phyloP scores from a whole-genome alignment of 2,329 filamentous ascomycete species.

The Botrytis fragariae region DNA sequence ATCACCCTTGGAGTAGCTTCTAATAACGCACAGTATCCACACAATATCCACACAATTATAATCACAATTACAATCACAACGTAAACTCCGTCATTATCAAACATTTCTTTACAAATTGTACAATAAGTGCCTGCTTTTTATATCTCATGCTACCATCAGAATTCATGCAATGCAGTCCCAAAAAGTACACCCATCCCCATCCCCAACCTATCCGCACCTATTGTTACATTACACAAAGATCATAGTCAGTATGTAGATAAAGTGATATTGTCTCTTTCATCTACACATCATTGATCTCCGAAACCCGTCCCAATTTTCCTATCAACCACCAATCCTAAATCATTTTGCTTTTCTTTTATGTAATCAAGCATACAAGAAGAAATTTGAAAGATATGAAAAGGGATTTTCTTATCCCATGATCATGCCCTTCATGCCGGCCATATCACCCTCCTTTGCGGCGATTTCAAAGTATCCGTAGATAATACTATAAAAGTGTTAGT shows the following conservation, averaged over 20 bases:
- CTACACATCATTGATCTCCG: not conserved
- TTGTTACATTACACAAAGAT: constrained; percentile 18
- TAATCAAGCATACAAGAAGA: constrained; percentile 29
- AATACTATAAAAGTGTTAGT: constrained; percentile 60
- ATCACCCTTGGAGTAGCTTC: not conserved
- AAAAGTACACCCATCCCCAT: constrained; percentile 1
- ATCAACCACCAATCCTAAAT: constrained; percentile 10
- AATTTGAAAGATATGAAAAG: constrained; percentile 26
- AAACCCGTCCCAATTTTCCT: constrained; percentile 2
- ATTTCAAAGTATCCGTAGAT: constrained; percentile 99
- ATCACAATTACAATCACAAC: not conserved
- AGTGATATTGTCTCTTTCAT: constrained; percentile 11
- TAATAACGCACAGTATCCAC: not conserved
- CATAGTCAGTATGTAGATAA: constrained; percentile 13
- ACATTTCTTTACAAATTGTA: constrained; percentile 6
- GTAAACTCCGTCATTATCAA: not conserved
- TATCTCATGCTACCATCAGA: constrained; percentile 2
- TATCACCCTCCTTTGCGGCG: constrained; percentile 95
- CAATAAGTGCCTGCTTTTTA: not conserved
- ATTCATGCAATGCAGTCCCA: constrained; percentile 9
- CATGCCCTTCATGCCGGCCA: constrained; percentile 76
- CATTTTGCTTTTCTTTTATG: constrained; percentile 18
- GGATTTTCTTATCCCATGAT: constrained; percentile 58
- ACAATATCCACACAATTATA: not conserved
- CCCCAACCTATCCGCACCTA: not conserved